Percentiles rank a stretch among this genome's conserved stretches.
These are phyloP conservation scores for Ceratobasidium papillatum DNA, from an alignment of 1,284 basidiomycete species.

Conservation along the genomic window DNA sequence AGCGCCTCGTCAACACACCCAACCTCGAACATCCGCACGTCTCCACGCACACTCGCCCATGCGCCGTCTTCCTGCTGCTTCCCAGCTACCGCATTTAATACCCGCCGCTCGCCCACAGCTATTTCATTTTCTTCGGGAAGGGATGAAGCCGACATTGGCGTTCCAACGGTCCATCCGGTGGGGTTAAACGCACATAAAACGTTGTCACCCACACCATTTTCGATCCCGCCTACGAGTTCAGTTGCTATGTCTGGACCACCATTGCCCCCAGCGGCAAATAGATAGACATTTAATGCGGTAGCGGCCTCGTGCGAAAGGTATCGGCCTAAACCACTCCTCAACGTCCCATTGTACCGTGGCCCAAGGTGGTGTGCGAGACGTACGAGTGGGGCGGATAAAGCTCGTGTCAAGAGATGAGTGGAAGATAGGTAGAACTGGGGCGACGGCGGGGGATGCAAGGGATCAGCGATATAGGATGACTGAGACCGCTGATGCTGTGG, in stretches of 20 bases:
- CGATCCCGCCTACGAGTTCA: conserved; percentile 55
- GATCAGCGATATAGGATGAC: conserved; percentile 31
- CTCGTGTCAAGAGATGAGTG: conserved; percentile 65
- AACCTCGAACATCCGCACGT: conserved; percentile 68
- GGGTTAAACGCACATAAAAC: conserved; percentile 65
- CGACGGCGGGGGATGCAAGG: conserved; percentile 1
- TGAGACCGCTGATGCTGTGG: conserved; percentile 20
- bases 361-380: conserved; percentile 78
- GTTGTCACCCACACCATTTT: conserved; percentile 59
- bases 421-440: conserved; percentile 54
- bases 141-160: background rate
- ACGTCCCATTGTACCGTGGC: conserved; percentile 73
- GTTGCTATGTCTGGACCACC: conserved; percentile 49
- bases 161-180: conserved; percentile 45
- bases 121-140: background rate
- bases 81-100: conserved; percentile 22
- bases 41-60: conserved; percentile 58
- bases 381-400: conserved; percentile 71
- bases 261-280: conserved; percentile 51
- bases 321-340: conserved; percentile 69
- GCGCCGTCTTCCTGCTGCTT: conserved; percentile 28
- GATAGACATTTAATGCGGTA: conserved; percentile 76
- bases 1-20: conserved; percentile 77
- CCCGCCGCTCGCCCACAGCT: conserved; percentile 31
- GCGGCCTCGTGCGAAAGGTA: conserved; percentile 82